Evolutionary conservation across 768 basidiomycete species (phyloP).

Genomic region (Phlebiopsis gigantea): DNA sequence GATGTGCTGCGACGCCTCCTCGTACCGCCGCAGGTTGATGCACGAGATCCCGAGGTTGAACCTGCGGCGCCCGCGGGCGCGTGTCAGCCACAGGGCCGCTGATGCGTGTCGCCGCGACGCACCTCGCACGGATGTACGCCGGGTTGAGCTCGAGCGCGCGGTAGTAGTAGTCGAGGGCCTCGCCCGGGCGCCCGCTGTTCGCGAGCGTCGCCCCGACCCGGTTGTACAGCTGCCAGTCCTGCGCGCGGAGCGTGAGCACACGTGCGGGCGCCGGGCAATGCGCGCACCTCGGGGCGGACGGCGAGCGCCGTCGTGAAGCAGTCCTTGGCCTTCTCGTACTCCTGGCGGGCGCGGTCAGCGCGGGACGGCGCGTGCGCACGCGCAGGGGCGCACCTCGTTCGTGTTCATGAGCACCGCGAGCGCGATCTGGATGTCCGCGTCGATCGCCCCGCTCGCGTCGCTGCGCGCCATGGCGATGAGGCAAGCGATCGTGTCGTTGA

Average conservation of each 20-base stretch:
- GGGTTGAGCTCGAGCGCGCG: constrained; percentile 85
- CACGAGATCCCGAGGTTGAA: constrained; percentile 93
- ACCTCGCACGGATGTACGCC: constrained; percentile 86
- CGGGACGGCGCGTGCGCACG: background rate
- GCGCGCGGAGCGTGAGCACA: background rate
- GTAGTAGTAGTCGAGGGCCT: constrained; percentile 85
- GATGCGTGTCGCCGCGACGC: too few relatives aligned
- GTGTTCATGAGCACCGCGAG: constrained; percentile 90
- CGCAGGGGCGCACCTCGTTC: constrained; percentile 56
- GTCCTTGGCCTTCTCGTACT: constrained; percentile 88
- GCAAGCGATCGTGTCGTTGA: constrained; percentile 59
- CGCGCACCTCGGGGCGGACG: constrained; percentile 73
- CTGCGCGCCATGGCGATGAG: constrained; percentile 77
- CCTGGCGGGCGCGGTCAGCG: constrained; percentile 39
- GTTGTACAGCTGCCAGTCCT: constrained; percentile 94
- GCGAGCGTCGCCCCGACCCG: constrained; percentile 93
- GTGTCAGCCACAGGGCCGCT: too few relatives aligned
- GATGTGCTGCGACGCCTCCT: constrained; percentile 82
- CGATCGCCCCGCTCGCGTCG: constrained; percentile 55
- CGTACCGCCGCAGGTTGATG: constrained; percentile 83
- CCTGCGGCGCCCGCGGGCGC: too few relatives aligned
- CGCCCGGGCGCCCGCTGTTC: constrained; percentile 73
- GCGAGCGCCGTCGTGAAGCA: constrained; percentile 89
- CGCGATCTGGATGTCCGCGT: constrained; percentile 94
- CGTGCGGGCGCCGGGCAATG: background rate